phyloP scores from a whole-genome alignment of 1,284 basidiomycete genomes.

The Ganoderma leucocontextum region DNA sequence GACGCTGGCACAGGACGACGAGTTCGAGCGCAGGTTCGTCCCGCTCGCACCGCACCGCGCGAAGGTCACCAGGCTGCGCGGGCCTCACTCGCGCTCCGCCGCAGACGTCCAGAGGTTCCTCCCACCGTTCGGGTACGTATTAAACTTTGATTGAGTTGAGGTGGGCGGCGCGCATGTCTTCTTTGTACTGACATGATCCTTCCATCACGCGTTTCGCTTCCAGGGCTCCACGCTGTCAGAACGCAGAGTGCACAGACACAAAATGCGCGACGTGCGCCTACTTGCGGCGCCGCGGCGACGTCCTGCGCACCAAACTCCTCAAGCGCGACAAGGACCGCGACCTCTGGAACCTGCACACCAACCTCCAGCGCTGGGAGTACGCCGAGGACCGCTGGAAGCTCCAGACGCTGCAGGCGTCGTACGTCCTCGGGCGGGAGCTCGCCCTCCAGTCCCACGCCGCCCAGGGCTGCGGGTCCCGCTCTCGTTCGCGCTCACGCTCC shows the following conservation, averaged over 20 bases:
- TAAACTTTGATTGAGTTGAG: not conserved
- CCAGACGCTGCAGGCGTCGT: constrained; percentile 12
- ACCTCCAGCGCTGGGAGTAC: constrained; percentile 12
- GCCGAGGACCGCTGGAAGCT: constrained; percentile 18
- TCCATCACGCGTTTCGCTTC: not conserved
- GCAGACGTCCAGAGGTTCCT: constrained; percentile 2
- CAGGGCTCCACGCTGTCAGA: constrained; percentile 9
- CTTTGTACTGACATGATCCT: not conserved
- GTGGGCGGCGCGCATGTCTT: not conserved
- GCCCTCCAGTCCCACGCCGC: constrained; percentile 1
- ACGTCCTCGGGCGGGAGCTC: constrained; percentile 6
- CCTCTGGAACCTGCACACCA: constrained; percentile 8
- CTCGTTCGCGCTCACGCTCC: not conserved
- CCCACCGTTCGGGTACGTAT: constrained; percentile 13
- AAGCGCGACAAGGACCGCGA: constrained; percentile 14
- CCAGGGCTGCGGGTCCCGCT: not conserved
- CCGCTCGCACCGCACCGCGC: constrained; percentile 2
- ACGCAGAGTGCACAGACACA: constrained; percentile 7
- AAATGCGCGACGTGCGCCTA: constrained; percentile 6
- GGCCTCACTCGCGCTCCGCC: constrained; percentile 4
- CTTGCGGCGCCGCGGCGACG: constrained; percentile 9
- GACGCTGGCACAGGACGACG: constrained; percentile 3
- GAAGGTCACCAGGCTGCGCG: not conserved
- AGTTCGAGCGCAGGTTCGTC: constrained; percentile 13
- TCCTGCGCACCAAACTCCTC: constrained; percentile 16